A percentile compares a stretch with the other conserved stretches of the same genome.
Conservation (phyloP, 1,139 yeast species). For the Debaryomycetaceae sp. region DNA sequence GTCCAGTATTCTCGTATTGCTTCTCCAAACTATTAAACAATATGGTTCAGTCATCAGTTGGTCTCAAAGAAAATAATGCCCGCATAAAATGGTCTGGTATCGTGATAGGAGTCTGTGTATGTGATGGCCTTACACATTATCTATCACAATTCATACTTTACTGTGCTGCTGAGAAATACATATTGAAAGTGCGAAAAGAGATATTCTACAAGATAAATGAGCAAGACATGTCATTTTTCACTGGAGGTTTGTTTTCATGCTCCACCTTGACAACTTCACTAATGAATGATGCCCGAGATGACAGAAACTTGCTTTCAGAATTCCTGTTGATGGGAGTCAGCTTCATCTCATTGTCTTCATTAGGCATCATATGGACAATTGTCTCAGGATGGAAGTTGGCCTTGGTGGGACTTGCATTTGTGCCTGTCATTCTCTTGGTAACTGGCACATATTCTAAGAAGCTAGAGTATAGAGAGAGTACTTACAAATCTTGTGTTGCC, state of each 20-base stretch:
- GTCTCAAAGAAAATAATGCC: constrained; percentile 17
- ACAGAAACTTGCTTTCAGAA: constrained; percentile 60
- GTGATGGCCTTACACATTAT: constrained; percentile 59
- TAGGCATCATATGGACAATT: constrained; percentile 77
- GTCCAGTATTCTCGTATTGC: constrained; percentile 76
- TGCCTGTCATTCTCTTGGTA: constrained; percentile 56
- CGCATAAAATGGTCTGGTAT: constrained; percentile 64
- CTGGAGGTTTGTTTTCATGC: constrained; percentile 33
- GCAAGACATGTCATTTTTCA: constrained; percentile 59
- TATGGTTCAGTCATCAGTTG: constrained; percentile 44
- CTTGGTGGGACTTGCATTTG: constrained; percentile 70
- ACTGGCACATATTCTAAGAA: constrained; percentile 52
- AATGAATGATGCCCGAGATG: constrained; percentile 78
- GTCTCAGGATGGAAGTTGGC: constrained; percentile 84
- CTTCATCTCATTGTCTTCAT: constrained; percentile 47
- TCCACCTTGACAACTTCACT: constrained; percentile 64
- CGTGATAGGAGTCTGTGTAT: constrained; percentile 55
- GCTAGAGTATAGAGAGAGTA: constrained; percentile 53
- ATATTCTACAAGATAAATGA: constrained; percentile 48
- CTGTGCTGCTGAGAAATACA: constrained; percentile 67
- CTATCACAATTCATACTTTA: constrained; percentile 49
- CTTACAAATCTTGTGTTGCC: constrained; percentile 56
- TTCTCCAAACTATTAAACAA: constrained; percentile 66
- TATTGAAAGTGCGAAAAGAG: constrained; percentile 48
- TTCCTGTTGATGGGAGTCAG: constrained; percentile 55